These are phyloP conservation scores for Nymphaea colorata DNA, from an alignment of 164 flowering plant species.

Conservation along the genomic window DNA sequence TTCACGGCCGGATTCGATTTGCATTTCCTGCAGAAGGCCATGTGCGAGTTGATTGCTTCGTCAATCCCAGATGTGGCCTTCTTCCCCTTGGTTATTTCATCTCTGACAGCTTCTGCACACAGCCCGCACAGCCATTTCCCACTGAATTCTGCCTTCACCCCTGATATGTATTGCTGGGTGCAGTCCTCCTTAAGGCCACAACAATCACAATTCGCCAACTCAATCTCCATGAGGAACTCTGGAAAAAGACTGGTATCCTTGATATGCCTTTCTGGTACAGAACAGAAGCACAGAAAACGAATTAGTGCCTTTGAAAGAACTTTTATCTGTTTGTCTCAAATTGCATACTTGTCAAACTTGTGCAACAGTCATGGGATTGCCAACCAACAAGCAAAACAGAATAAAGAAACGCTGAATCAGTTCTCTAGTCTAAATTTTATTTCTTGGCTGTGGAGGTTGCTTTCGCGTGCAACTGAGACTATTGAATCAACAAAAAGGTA, in stretches of 20 bases:
- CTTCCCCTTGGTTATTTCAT: slow-evolving; percentile 44
- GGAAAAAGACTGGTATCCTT: neutral
- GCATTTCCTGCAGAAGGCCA: slow-evolving; percentile 56
- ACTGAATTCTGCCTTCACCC: slow-evolving; percentile 58
- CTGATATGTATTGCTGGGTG: slow-evolving; percentile 67
- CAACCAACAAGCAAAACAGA: neutral
- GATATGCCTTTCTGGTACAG: neutral
- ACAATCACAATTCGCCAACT: slow-evolving; percentile 76
- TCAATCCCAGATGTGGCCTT: slow-evolving; percentile 24
- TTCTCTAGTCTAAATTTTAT: too few relatives aligned
- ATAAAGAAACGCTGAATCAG: too few relatives aligned
- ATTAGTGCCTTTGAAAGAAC: neutral
- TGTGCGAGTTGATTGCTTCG: slow-evolving; percentile 69
- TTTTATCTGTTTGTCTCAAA: too few relatives aligned
- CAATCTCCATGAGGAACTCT: slow-evolving; percentile 49
- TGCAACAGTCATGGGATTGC: neutral
- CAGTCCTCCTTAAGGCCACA: slow-evolving; percentile 95
- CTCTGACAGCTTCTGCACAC: slow-evolving; percentile 86
- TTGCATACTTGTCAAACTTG: neutral
- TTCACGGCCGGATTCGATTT: slow-evolving; percentile 53
- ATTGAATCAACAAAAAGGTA: too few relatives aligned
- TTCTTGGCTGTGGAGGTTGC: too few relatives aligned
- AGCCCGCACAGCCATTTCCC: slow-evolving; percentile 94
- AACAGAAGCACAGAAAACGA: neutral
- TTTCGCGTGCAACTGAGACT: too few relatives aligned